phyloP scores from a whole-genome alignment of 139 green algal genomes.

The Picochlorum sp. region DNA sequence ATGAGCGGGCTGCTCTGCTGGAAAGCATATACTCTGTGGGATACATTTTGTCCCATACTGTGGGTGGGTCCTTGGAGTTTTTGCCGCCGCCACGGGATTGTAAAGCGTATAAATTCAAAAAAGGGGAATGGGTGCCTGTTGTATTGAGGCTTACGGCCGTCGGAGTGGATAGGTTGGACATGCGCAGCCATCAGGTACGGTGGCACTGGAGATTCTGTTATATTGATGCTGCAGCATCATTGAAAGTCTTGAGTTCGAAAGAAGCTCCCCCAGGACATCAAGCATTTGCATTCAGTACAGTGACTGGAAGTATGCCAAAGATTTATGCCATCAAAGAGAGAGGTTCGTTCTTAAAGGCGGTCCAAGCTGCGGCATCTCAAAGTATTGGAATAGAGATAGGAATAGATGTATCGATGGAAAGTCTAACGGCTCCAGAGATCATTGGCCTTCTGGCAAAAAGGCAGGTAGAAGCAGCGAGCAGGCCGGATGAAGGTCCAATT shows the following conservation, averaged over 20 bases:
- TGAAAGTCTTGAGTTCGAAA: no score
- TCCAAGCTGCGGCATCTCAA: conserved; percentile 6
- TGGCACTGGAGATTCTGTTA: conserved; percentile 42
- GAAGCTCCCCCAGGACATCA: conserved; percentile 1
- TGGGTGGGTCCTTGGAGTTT: background rate
- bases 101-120: conserved; percentile 23
- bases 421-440: background rate
- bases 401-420: background rate
- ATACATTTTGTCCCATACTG: conserved; percentile 1
- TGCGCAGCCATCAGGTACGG: no score
- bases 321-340: conserved; percentile 31
- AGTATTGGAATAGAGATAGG: conserved; percentile 23
- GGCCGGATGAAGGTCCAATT: conserved; percentile 31
- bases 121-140: conserved; percentile 30
- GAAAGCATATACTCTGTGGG: conserved; percentile 35
- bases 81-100: conserved; percentile 9
- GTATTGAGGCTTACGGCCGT: conserved; percentile 38
- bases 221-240: conserved; percentile 26
- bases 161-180: conserved; percentile 43
- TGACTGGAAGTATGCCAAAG: conserved; percentile 20
- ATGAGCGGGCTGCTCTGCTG: conserved; percentile 51
- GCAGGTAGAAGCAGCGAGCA: no score
- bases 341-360: conserved; percentile 19
- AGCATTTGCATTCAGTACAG: conserved; percentile 39
- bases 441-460: no score